A percentile compares a stretch with the other conserved stretches of the same genome.
Evolutionary conservation across 179 eudicot genomes (phyloP).

Genomic region (Nepenthes alata): DNA sequence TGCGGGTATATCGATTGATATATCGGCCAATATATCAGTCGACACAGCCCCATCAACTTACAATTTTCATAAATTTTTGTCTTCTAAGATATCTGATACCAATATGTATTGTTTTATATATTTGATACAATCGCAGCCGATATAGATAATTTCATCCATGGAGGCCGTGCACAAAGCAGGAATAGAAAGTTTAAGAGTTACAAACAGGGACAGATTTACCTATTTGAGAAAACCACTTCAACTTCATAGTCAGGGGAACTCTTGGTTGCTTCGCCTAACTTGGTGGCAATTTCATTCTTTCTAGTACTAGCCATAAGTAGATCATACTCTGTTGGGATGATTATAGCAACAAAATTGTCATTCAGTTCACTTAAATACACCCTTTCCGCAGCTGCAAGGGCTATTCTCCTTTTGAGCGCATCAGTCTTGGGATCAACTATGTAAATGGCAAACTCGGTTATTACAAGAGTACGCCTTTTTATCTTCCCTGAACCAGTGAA

Average conservation of each 20-base stretch:
- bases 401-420: conserved; percentile 69
- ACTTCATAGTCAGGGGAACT: conserved; percentile 64
- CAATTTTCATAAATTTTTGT: too few relatives aligned
- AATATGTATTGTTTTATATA: too few relatives aligned
- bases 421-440: conserved; percentile 63
- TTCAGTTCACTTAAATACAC: conserved; percentile 67
- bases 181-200: neutral
- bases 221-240: conserved; percentile 59
- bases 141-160: too few relatives aligned
- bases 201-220: conserved; percentile 23
- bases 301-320: conserved; percentile 85
- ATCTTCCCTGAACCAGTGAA: conserved; percentile 87
- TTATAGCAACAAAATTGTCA: conserved; percentile 72
- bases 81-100: too few relatives aligned
- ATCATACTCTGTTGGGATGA: conserved; percentile 92
- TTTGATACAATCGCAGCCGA: too few relatives aligned
- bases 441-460: conserved; percentile 80
- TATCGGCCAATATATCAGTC: too few relatives aligned
- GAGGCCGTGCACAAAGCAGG: neutral
- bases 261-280: conserved; percentile 59
- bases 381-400: conserved; percentile 83
- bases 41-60: too few relatives aligned
- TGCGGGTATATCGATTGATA: too few relatives aligned
- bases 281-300: conserved; percentile 74
- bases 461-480: conserved; percentile 53